Evolutionary conservation across 2,329 filamentous ascomycete genomes (phyloP).

Genomic region (Peltaster fructicola): DNA sequence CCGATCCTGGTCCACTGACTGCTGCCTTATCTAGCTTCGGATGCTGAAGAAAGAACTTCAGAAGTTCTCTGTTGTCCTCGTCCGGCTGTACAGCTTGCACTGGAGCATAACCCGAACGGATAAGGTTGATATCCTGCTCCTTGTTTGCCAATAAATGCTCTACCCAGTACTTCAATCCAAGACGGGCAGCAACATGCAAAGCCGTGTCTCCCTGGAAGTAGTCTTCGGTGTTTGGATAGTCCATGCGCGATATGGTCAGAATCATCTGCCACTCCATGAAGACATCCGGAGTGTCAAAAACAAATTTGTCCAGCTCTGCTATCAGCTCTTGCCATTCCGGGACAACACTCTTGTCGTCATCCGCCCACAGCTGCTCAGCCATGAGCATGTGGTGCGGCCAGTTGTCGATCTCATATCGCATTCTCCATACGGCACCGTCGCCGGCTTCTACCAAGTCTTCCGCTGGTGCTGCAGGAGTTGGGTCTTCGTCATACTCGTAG

Average conservation of each 20-base stretch:
- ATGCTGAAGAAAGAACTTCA: slow-evolving; percentile 4
- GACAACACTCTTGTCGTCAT: slow-evolving; percentile 5
- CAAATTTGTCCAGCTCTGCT: slow-evolving; percentile 6
- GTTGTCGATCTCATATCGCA: slow-evolving; percentile 5
- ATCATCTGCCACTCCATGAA: slow-evolving; percentile 6
- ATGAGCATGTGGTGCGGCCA: slow-evolving; percentile 6
- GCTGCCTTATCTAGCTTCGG: too few relatives aligned
- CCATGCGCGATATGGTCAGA: slow-evolving; percentile 1
- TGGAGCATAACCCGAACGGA: neutral
- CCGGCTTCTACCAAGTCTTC: too few relatives aligned
- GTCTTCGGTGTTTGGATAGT: slow-evolving; percentile 1
- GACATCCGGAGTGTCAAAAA: slow-evolving; percentile 2
- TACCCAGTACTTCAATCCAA: slow-evolving; percentile 6
- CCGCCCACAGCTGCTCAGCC: slow-evolving; percentile 6
- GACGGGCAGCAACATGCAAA: slow-evolving; percentile 6
- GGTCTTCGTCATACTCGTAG: slow-evolving; percentile 2
- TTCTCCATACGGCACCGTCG: slow-evolving; percentile 1
- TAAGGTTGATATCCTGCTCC: slow-evolving; percentile 1
- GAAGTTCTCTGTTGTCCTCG: slow-evolving; percentile 1
- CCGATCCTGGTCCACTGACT: too few relatives aligned
- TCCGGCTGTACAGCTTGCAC: slow-evolving; percentile 2
- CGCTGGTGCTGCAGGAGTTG: too few relatives aligned
- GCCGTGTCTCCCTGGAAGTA: neutral
- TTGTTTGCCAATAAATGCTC: slow-evolving; percentile 5
- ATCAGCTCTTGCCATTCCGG: slow-evolving; percentile 6